Base-by-base conservation (phyloP, 345 rosid genomes). In the Populus tremula region DNA sequence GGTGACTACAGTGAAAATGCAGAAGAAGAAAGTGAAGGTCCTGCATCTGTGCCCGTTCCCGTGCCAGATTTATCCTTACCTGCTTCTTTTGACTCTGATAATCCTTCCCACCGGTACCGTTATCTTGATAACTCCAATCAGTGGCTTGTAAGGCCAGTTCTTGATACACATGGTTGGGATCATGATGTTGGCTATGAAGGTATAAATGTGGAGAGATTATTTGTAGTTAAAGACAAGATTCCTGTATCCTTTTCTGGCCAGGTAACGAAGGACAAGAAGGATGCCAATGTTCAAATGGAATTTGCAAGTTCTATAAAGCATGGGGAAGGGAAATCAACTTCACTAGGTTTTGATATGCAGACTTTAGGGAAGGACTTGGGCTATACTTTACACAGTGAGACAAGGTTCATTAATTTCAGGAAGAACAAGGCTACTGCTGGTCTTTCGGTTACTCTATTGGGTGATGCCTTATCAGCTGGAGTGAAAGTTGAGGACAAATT, bases 181-280 rank as follows among this genome's bases (percentile, higher is more conserved):
- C 98, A 92, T 75, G 99, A 96, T 81, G 89, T 96, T 80, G 99
- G 99, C 70, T 96, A 96, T 53, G 98, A 96, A 80, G 98, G 99
- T 70, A 90, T 96, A 59, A 96, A 94, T 80, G 87, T 82, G 2
- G 98, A 96, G 86, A 87, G 93, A 56, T 79, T 91, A 74, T 93
- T 93, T 38, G 97, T 89, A 17, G 88, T 90, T 16, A 96, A 92
- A 53, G 91, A 87, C 3, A 94, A 88, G 80, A 74, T 89, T 38
- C 99, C 98, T 0, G 8, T 93, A 62, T 92, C 98, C 33, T 85
- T 96, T 75, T 91, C 95, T n/a, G 93, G 97, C 67, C 99, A 94
- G 87, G 87, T 89, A 59, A 85, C 97, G 7, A 92, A 92, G 81
- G 99, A 93, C 81, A 96, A 93, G 88, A 96, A 89, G 80, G 99